These are phyloP conservation scores for Domatiomyces catenatus DNA, from an alignment of 2,329 filamentous ascomycete genomes.

Conservation along the genomic window DNA sequence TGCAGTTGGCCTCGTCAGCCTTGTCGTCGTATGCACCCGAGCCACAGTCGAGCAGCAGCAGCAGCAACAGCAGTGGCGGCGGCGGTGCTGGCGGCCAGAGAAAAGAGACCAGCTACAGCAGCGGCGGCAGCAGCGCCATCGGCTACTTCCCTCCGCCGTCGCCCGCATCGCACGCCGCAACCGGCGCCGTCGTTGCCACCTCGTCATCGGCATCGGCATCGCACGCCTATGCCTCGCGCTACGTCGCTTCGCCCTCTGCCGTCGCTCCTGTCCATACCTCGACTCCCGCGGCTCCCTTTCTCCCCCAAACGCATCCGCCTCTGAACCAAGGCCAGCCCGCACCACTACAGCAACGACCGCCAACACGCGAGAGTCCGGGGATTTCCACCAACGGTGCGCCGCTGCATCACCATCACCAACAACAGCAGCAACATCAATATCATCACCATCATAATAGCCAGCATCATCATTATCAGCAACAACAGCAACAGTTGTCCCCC, in stretches of 20 bases:
- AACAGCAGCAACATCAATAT: background rate
- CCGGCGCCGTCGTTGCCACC: slow-evolving; percentile 7
- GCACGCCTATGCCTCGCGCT: slow-evolving; percentile 6
- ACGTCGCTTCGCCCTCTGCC: background rate
- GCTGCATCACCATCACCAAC: background rate
- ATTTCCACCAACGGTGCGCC: background rate
- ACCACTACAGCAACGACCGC: background rate
- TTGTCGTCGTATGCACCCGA: background rate
- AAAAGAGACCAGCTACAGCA: background rate
- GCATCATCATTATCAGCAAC: background rate
- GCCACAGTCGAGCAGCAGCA: background rate
- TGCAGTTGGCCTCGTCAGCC: background rate
- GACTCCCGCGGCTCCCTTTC: background rate
- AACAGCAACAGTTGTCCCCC: background rate
- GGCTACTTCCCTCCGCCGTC: slow-evolving; percentile 15
- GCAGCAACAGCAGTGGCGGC: background rate
- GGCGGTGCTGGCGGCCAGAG: background rate
- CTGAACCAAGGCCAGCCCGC: background rate
- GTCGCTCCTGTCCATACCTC: background rate
- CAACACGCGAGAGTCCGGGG: background rate
- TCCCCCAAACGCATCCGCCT: background rate
- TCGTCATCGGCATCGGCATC: background rate
- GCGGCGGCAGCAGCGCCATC: background rate
- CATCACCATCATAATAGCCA: background rate
- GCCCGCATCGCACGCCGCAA: slow-evolving; percentile 14